phyloP scores from a whole-genome alignment of 148 eudicot genomes.

The Pharnaceum exiguum region DNA sequence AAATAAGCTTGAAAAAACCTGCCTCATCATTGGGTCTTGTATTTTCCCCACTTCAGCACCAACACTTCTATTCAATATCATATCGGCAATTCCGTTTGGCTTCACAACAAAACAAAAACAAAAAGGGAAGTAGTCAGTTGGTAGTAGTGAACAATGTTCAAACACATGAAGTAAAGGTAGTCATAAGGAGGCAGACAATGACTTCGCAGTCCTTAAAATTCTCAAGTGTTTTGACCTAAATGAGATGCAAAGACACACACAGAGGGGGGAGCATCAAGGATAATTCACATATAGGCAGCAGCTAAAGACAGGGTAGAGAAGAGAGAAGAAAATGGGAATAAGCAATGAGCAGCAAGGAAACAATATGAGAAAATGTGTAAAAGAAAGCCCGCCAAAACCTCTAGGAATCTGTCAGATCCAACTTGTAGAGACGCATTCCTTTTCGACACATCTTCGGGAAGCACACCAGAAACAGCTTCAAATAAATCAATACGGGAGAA shows the following conservation, averaged over 20 bases:
- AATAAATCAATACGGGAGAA: slow-evolving; percentile 18
- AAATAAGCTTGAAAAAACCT: slow-evolving; percentile 16
- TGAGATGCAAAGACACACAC: too few relatives aligned
- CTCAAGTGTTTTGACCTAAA: too few relatives aligned
- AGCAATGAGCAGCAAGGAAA: background rate
- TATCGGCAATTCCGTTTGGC: slow-evolving; percentile 32
- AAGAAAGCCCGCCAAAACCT: slow-evolving; percentile 32
- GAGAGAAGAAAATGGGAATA: background rate
- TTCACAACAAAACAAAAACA: slow-evolving; percentile 22
- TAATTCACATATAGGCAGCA: too few relatives aligned
- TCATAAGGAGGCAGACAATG: background rate
- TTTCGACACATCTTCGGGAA: slow-evolving; percentile 13
- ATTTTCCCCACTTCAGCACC: slow-evolving; percentile 27
- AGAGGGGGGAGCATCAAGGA: too few relatives aligned
- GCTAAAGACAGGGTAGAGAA: too few relatives aligned
- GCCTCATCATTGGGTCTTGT: slow-evolving; percentile 39
- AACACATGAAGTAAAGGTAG: background rate
- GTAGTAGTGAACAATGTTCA: background rate
- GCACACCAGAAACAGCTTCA: slow-evolving; percentile 27
- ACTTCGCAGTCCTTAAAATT: too few relatives aligned
- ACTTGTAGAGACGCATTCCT: slow-evolving; percentile 21
- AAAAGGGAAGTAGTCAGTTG: background rate
- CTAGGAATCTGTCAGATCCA: slow-evolving; percentile 26
- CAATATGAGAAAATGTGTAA: slow-evolving; percentile 11
- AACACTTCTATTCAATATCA: slow-evolving; percentile 21